phyloP scores from a whole-genome alignment of 371 early-diverging fungal genomes.

The Rhizomucor miehei region DNA sequence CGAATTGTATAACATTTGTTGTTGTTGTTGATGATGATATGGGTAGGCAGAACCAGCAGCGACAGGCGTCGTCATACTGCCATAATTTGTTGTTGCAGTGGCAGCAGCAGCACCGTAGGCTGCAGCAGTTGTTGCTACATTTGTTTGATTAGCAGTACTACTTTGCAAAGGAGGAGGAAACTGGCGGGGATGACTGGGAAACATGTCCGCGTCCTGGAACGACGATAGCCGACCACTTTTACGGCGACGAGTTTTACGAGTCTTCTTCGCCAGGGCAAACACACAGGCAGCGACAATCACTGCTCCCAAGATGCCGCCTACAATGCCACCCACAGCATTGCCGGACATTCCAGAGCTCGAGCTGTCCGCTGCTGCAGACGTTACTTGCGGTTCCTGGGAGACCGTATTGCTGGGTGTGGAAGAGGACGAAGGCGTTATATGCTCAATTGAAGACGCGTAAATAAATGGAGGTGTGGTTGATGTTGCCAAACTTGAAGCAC shows the following conservation, averaged over 20 bases:
- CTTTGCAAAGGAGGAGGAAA: constrained; percentile 4
- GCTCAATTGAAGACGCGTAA: not conserved
- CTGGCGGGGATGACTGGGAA: constrained; percentile 9
- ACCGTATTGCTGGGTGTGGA: not conserved
- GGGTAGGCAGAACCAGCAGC: constrained; percentile 1
- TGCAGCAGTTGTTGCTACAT: constrained; percentile 2
- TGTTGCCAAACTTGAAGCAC: constrained; percentile 3
- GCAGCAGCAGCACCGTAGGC: not conserved
- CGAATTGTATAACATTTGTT: too few relatives aligned
- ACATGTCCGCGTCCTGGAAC: constrained; percentile 12
- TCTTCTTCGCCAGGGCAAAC: constrained; percentile 12
- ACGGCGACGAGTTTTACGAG: constrained; percentile 11
- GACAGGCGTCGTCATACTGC: too few relatives aligned
- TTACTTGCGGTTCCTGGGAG: not conserved
- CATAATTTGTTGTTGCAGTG: not conserved
- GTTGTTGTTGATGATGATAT: too few relatives aligned
- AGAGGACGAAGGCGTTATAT: constrained; percentile 2
- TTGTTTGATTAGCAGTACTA: not conserved
- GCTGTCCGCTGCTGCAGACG: not conserved
- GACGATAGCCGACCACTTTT: constrained; percentile 6
- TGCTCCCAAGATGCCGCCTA: constrained; percentile 23
- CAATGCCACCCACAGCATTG: constrained; percentile 8
- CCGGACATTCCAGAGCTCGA: not conserved
- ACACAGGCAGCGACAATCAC: constrained; percentile 13
- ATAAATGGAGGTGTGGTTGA: not conserved